phyloP scores from a whole-genome alignment of 2,329 filamentous ascomycete species.

The Fusarium setosum region DNA sequence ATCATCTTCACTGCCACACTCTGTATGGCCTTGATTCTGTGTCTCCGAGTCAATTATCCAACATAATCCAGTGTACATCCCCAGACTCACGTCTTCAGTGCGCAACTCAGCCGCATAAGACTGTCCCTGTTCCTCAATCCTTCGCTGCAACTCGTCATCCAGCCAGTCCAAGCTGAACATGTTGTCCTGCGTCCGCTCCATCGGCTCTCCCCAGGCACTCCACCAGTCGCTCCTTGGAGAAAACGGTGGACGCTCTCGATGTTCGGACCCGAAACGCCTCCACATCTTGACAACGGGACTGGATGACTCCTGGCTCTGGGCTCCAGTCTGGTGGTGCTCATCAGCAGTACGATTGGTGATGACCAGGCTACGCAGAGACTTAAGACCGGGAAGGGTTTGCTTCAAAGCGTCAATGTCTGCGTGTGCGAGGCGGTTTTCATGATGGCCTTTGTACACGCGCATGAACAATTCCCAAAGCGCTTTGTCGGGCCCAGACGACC shows the following conservation, averaged over 20 bases:
- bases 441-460: neutral
- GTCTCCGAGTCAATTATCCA: neutral
- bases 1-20: neutral
- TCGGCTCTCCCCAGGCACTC: neutral
- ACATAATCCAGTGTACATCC: too few species aligned
- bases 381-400: neutral
- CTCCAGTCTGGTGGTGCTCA: neutral
- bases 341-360: slow-evolving; percentile 6
- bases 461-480: neutral
- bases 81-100: too few species aligned
- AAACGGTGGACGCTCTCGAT: neutral
- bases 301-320: neutral
- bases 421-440: neutral
- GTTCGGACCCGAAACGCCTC: neutral
- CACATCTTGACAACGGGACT: slow-evolving; percentile 2
- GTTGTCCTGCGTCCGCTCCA: neutral
- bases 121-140: neutral
- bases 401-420: neutral
- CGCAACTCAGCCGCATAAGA: too few species aligned
- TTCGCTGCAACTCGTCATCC: neutral
- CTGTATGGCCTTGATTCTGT: neutral
- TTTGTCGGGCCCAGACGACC: neutral
- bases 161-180: neutral
- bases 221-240: slow-evolving; percentile 2
- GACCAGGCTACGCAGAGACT: neutral